Conservation (phyloP, 345 rosid genomes). For the Eucalyptus shirleyi region DNA sequence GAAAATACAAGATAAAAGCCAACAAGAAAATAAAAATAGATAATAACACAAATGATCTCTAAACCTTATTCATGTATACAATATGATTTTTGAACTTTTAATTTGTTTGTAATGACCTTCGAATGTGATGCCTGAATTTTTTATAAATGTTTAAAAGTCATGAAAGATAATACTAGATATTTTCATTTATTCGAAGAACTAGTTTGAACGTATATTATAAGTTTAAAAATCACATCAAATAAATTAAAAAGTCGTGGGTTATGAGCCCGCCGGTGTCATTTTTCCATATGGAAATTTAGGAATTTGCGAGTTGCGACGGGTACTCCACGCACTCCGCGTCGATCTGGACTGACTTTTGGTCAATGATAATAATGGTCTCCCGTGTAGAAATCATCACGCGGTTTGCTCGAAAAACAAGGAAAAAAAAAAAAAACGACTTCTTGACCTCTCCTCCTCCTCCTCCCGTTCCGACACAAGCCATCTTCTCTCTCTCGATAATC, state of each 20-base stretch:
- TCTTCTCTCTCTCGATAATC: neutral
- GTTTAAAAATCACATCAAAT: fast-evolving
- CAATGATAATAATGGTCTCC: neutral
- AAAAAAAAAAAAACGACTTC: neutral
- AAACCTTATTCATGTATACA: fast-evolving
- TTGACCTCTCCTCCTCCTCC: neutral
- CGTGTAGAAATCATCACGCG: neutral
- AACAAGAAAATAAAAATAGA: neutral
- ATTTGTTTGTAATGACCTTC: fast-evolving
- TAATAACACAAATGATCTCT: neutral
- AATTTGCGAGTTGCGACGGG: neutral
- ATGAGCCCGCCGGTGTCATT: neutral
- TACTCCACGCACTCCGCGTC: neutral
- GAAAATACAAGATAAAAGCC: neutral
- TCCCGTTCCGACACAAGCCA: neutral
- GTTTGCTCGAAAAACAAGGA: neutral
- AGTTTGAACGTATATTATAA: fast-evolving
- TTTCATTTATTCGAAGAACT: fast-evolving
- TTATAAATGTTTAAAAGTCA: fast-evolving
- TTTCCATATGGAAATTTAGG: neutral
- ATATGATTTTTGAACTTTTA: fast-evolving
- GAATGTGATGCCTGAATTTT: fast-evolving
- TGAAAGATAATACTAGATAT: no score
- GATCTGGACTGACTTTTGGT: no score
- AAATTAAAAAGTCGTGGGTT: no score